phyloP scores from a whole-genome alignment of 23 red algal genomes.

The Agarophyton chilense region DNA sequence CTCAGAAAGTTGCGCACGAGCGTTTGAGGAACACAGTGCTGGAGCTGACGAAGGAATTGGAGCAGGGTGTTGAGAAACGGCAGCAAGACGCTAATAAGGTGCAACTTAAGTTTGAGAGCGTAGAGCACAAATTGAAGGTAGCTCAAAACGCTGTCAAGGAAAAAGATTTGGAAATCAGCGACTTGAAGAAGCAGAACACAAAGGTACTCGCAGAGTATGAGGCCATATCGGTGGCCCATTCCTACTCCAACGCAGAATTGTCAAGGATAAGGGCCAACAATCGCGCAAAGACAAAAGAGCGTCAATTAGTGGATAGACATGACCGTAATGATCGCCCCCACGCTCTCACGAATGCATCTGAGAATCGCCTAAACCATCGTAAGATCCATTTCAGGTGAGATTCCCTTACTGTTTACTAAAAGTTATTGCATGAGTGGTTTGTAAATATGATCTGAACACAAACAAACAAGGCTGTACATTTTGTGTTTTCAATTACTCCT shows the following conservation, averaged over 20 bases:
- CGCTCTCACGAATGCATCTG: slow-evolving; percentile 3
- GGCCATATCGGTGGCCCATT: slow-evolving; percentile 63
- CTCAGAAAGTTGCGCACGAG: slow-evolving; percentile 52
- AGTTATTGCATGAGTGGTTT: not conserved
- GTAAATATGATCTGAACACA: not conserved
- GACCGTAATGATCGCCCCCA: slow-evolving; percentile 30
- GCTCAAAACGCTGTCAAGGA: slow-evolving; percentile 16
- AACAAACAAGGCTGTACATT: not conserved
- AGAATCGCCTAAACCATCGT: slow-evolving; percentile 38
- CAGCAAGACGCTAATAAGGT: not conserved
- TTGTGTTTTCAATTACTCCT: not conserved
- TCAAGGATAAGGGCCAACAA: slow-evolving; percentile 54
- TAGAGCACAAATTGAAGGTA: not conserved
- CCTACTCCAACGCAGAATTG: slow-evolving; percentile 70
- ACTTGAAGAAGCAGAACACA: slow-evolving; percentile 44
- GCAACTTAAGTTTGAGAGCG: not conserved
- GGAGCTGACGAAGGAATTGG: slow-evolving; percentile 48
- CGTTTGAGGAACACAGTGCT: slow-evolving; percentile 33
- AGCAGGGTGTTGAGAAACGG: not conserved
- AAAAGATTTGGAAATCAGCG: slow-evolving; percentile 21
- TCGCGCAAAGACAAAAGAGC: slow-evolving; percentile 63
- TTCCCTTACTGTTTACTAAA: too few relatives aligned
- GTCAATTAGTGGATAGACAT: slow-evolving; percentile 27
- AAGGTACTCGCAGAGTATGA: slow-evolving; percentile 67
- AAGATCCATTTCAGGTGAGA: slow-evolving; percentile 67